These are phyloP conservation scores for Blastocystis sp. DNA, from an alignment of 352 stramenopile genomes.

Conservation along the genomic window DNA sequence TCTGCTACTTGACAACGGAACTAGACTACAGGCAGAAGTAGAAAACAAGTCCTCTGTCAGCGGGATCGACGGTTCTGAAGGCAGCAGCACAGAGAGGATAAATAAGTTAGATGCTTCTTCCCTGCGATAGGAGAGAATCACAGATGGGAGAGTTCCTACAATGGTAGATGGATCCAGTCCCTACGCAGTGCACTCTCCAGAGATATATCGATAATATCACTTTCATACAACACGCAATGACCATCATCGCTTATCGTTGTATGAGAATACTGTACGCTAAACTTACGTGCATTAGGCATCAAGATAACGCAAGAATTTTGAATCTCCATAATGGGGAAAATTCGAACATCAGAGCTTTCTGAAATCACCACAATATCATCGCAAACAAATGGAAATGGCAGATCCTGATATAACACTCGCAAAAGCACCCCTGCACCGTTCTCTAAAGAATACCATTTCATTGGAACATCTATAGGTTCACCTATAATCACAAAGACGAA, in stretches of 20 bases:
- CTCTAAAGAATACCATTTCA: background rate
- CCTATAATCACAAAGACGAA: background rate
- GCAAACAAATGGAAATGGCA: constrained; percentile 28
- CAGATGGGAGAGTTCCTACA: background rate
- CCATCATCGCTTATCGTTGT: background rate
- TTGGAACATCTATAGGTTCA: background rate
- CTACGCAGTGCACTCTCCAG: background rate
- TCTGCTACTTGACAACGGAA: background rate
- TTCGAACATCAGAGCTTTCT: background rate
- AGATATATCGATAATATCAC: background rate
- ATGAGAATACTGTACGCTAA: background rate
- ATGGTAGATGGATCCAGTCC: background rate
- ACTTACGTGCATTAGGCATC: background rate
- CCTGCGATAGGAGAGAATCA: background rate
- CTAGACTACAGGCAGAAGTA: background rate
- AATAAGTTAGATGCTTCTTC: background rate
- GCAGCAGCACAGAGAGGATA: background rate
- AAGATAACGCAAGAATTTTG: background rate
- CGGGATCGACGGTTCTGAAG: background rate
- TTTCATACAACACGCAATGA: background rate
- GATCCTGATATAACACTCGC: background rate
- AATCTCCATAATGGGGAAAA: background rate
- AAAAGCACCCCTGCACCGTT: background rate
- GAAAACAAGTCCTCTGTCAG: background rate
- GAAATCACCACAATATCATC: background rate